Percentiles rank a stretch among this genome's conserved stretches.
Evolutionary conservation across 2,329 filamentous ascomycete genomes (phyloP).

Genomic region (Rugonectria rugulosa): DNA sequence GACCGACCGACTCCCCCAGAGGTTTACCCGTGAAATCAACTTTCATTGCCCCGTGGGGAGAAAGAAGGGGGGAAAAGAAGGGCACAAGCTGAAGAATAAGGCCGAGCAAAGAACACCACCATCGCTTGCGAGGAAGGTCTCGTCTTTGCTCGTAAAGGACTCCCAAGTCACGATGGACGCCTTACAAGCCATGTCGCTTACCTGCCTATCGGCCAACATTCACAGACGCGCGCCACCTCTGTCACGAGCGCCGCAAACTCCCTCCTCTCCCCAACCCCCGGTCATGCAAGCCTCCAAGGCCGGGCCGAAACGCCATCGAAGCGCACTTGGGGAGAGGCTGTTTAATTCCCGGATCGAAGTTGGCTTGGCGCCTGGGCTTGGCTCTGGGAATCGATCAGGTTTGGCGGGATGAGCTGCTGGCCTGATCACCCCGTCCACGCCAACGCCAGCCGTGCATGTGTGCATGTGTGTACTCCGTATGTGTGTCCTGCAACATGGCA

Average conservation of each 20-base stretch:
- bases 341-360: too few relatives aligned
- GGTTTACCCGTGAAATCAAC: too few relatives aligned
- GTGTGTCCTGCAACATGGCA: too few relatives aligned
- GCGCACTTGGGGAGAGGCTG: not conserved
- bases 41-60: constrained; percentile 3
- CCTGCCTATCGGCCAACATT: too few relatives aligned
- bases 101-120: constrained; percentile 15
- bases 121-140: too few relatives aligned
- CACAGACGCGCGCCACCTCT: constrained; percentile 16
- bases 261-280: constrained; percentile 5
- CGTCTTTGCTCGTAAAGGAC: too few relatives aligned
- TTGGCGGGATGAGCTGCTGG: too few relatives aligned
- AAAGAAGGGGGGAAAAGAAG: not conserved
- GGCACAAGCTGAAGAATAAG: constrained; percentile 7
- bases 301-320: constrained; percentile 38
- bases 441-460: too few relatives aligned
- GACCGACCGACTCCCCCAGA: constrained; percentile 28
- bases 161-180: constrained; percentile 8
- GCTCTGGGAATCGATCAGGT: too few relatives aligned
- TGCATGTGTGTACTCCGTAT: too few relatives aligned
- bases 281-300: constrained; percentile 33
- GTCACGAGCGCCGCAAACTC: constrained; percentile 31
- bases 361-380: not conserved
- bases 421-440: too few relatives aligned
- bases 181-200: not conserved